Evolutionary conservation across 176 grass and related monocot species (phyloP), one percentile per base, ranked within the genome.

Genomic region (Carex pumila): DNA sequence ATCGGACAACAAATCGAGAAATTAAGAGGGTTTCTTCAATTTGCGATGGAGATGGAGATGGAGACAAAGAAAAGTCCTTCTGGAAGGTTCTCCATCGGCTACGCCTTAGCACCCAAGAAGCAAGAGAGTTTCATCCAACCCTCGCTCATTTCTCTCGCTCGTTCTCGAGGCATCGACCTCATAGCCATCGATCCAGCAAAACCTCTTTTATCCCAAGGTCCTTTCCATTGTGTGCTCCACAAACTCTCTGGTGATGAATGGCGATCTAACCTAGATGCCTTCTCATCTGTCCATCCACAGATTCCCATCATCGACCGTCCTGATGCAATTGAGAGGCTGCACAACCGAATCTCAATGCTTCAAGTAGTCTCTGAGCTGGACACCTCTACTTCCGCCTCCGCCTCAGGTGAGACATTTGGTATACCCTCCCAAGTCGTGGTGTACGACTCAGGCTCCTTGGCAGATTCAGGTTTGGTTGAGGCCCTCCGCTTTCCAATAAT

Each of bases 261-360:
- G 94, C 88, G 88, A 66, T 86, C 88, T 18, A 87, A 94, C 83
- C 92, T 97, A 37, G 71, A 92, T 57, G 88, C 86, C 65, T 92
- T 94, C 85, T 65, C 91, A 53, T 32, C 90, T 12, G 52, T 13
- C 57, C 65, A 94, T 85, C 94, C 92, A 3, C 62, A 37, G 21
- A 82, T 92, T 66, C 89, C 87, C 61, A 52, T 97, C 67, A 77
- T 97, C 65, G 94, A 97, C 79, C 90, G 84, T 49, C 90, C 84
- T 13, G 83, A 75, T 80, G 90, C 92, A 60, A 98, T 98, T 86
- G 92, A 95, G 89, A 87, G 92, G 91, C 89, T 95, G 86, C 92
- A 89, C 89, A 91, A 95, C 84, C 92, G 95, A 86, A 93, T 95
- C 86, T 91, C 95, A 86, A 98, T 98, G 92, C 92, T 98, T 82